Percentiles rank a stretch among this genome's conserved stretches.
Evolutionary conservation across 2,329 filamentous ascomycete genomes (phyloP).

Genomic region (Penicillium glabrum): DNA sequence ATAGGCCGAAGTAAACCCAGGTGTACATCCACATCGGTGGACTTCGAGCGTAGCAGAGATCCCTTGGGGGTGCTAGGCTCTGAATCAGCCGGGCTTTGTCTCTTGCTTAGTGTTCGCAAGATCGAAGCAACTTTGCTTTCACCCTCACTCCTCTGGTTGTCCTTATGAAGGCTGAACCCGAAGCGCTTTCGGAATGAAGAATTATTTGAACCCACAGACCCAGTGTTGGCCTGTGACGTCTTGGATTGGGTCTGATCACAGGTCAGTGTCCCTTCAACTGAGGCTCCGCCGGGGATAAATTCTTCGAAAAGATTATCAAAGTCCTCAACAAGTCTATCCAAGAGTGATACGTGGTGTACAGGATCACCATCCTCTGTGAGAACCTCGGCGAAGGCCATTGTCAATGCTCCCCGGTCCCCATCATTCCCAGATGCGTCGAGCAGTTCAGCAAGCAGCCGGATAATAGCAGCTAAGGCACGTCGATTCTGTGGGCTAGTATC

Average conservation of each 20-base stretch:
- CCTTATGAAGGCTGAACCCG: constrained; percentile 74
- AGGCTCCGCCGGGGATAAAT: constrained; percentile 46
- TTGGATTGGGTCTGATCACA: constrained; percentile 62
- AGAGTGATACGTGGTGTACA: constrained; percentile 79
- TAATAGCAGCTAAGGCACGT: constrained; percentile 77
- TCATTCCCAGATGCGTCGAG: constrained; percentile 90
- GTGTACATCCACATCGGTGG: constrained; percentile 67
- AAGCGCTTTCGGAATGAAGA: constrained; percentile 84
- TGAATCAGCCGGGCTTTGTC: constrained; percentile 60
- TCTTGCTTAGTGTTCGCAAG: constrained; percentile 88
- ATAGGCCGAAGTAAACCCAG: constrained; percentile 51
- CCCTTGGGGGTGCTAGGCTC: constrained; percentile 69
- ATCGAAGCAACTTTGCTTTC: constrained; percentile 72
- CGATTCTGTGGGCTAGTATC: constrained; percentile 61
- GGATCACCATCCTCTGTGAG: constrained; percentile 75
- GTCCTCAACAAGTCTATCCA: constrained; percentile 87
- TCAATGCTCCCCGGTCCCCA: constrained; percentile 83
- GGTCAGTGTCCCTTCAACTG: constrained; percentile 38
- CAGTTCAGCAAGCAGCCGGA: constrained; percentile 82
- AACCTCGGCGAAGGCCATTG: constrained; percentile 83
- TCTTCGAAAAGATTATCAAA: constrained; percentile 86
- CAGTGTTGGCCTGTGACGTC: constrained; percentile 62
- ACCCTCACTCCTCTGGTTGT: constrained; percentile 73
- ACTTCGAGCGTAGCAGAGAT: constrained; percentile 69
- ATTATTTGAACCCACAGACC: constrained; percentile 79